Evolutionary conservation across 208 protist genomes (phyloP).

Genomic region (Blastocrithidia nonstop): DNA sequence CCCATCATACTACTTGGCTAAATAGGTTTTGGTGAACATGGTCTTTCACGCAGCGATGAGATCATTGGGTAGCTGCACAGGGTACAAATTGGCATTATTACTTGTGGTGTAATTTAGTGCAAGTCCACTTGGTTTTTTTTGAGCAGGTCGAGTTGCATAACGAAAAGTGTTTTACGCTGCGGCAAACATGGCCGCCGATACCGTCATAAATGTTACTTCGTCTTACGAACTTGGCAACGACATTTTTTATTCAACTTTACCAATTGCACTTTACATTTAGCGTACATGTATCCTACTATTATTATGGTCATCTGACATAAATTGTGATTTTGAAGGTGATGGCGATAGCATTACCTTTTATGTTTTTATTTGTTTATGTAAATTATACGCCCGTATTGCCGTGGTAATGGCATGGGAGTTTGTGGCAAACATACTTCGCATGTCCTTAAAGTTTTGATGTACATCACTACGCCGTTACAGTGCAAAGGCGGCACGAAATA

Average conservation of each 20-base stretch:
- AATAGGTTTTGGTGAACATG: not conserved
- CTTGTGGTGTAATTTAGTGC: not conserved
- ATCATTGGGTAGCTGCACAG: not conserved
- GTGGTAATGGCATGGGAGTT: not conserved
- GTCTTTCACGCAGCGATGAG: not conserved
- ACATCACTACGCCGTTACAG: not conserved
- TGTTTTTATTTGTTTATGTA: slow-evolving; percentile 1
- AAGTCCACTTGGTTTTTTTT: too few species aligned
- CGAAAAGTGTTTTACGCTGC: not conserved
- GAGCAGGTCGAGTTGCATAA: not conserved
- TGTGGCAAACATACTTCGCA: not conserved
- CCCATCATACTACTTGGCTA: not conserved
- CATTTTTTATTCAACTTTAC: not conserved
- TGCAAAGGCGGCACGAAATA: not conserved
- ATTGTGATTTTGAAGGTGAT: too few species aligned
- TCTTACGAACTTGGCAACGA: not conserved
- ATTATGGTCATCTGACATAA: too few species aligned
- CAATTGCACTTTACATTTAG: too few species aligned
- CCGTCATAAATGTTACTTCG: not conserved
- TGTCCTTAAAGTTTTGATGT: not conserved
- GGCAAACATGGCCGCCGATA: not conserved
- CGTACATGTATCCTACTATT: too few species aligned
- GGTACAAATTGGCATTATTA: not conserved
- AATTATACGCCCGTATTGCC: not conserved
- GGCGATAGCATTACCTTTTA: too few species aligned